Evolutionary conservation across 495 filamentous ascomycete species (phyloP).

Genomic region (Aspergillus olivimuriae): DNA sequence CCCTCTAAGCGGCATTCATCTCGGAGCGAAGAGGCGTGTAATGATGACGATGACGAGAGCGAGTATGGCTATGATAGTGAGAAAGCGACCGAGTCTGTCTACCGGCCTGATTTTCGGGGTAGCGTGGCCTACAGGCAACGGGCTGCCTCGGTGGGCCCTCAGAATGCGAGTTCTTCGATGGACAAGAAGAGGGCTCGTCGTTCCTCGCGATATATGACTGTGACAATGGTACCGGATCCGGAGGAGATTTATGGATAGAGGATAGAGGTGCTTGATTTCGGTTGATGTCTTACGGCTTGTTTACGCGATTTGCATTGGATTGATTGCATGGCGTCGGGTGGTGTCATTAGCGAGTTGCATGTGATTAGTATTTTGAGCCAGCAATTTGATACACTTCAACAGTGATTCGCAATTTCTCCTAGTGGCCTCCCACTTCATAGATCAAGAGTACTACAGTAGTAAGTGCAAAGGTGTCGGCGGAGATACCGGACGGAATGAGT

Average conservation of each 20-base stretch:
- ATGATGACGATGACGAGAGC: not conserved
- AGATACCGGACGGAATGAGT: too few relatives aligned
- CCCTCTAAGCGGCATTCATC: not conserved
- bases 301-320: too few relatives aligned
- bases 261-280: not conserved
- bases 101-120: too few relatives aligned
- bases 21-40: not conserved
- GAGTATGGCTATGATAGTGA: not conserved
- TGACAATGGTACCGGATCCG: constrained; percentile 37
- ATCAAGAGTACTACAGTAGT: too few relatives aligned
- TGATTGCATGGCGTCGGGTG: too few relatives aligned
- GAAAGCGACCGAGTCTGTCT: too few relatives aligned
- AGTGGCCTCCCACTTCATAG: too few relatives aligned
- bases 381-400: too few relatives aligned
- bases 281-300: constrained; percentile 1
- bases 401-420: too few relatives aligned
- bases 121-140: constrained; percentile 3
- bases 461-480: too few relatives aligned
- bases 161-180: constrained; percentile 2
- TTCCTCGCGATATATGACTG: constrained; percentile 26
- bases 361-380: too few relatives aligned
- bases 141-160: constrained; percentile 13
- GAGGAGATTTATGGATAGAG: constrained; percentile 35
- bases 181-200: constrained; percentile 21
- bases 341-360: too few relatives aligned